These are phyloP conservation scores for Talaromyces adpressus DNA, from an alignment of 495 filamentous ascomycete species.

Conservation along the genomic window DNA sequence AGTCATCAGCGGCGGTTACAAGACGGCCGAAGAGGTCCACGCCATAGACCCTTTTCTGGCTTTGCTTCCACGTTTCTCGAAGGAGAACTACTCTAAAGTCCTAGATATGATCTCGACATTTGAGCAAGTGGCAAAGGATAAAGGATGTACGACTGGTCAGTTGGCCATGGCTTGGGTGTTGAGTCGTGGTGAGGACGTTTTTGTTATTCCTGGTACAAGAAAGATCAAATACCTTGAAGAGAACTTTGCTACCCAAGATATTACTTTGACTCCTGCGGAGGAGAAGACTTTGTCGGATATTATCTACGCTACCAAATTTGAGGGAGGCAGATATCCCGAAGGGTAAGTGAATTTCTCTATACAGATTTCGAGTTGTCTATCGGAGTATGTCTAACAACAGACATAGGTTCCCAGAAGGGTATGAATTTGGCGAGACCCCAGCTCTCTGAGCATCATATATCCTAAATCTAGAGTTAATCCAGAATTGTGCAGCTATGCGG, in stretches of 20 bases:
- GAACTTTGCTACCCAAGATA: slow-evolving; percentile 39
- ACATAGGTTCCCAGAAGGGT: not conserved
- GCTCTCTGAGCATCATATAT: not conserved
- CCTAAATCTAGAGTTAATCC: not conserved
- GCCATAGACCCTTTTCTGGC: slow-evolving; percentile 35
- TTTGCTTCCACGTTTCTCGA: slow-evolving; percentile 37
- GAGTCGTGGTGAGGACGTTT: slow-evolving; percentile 51
- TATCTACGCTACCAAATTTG: slow-evolving; percentile 28
- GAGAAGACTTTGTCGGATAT: slow-evolving; percentile 30
- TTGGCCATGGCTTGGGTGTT: slow-evolving; percentile 54
- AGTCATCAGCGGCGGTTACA: slow-evolving; percentile 44
- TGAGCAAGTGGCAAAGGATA: slow-evolving; percentile 34
- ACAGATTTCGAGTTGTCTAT: not conserved
- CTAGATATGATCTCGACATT: slow-evolving; percentile 37
- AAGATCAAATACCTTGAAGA: slow-evolving; percentile 49
- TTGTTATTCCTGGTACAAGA: slow-evolving; percentile 57
- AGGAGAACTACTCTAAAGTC: slow-evolving; percentile 47
- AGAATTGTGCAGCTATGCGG: not conserved
- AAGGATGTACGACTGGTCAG: slow-evolving; percentile 40
- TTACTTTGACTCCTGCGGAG: slow-evolving; percentile 40
- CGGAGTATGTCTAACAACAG: not conserved
- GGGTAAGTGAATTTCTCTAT: not conserved
- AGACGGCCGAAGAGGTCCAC: slow-evolving; percentile 35
- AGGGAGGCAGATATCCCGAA: slow-evolving; percentile 17
- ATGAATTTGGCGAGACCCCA: slow-evolving; percentile 2